These are phyloP conservation scores for Aureobasidium sp. DNA, from an alignment of 2,329 filamentous ascomycete species.

Conservation along the genomic window DNA sequence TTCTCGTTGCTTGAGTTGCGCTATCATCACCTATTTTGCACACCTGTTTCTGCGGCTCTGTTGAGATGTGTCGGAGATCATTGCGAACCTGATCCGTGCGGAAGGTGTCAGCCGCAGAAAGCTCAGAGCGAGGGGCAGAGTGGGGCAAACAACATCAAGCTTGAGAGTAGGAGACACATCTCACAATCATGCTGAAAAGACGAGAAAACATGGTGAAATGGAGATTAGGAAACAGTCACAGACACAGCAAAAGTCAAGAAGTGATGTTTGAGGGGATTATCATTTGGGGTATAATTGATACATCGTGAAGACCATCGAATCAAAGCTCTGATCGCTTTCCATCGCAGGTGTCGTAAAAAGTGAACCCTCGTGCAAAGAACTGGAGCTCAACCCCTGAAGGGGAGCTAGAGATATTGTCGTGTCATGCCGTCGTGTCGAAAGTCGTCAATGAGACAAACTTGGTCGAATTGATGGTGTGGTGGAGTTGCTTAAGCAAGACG, in stretches of 20 bases:
- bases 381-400: not conserved
- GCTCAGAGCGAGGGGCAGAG: not conserved
- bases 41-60: not conserved
- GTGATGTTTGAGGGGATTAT: slow-evolving; percentile 3
- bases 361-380: not conserved
- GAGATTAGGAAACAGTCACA: not conserved
- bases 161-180: not conserved
- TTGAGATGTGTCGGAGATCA: not conserved
- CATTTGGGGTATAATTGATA: slow-evolving; percentile 10
- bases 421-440: slow-evolving; percentile 14
- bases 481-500: not conserved
- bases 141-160: not conserved
- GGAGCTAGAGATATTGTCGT: slow-evolving; percentile 13
- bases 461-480: slow-evolving; percentile 1
- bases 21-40: not conserved
- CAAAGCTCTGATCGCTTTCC: slow-evolving; percentile 6
- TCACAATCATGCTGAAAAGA: not conserved
- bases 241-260: not conserved
- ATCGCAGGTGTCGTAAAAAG: not conserved
- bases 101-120: not conserved
- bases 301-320: slow-evolving; percentile 9
- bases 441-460: not conserved
- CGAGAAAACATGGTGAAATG: not conserved
- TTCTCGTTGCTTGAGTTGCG: too few species aligned
- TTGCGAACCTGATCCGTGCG: not conserved